Evolutionary conservation across 345 rosid species (phyloP).

Genomic region (Salix suchowensis): DNA sequence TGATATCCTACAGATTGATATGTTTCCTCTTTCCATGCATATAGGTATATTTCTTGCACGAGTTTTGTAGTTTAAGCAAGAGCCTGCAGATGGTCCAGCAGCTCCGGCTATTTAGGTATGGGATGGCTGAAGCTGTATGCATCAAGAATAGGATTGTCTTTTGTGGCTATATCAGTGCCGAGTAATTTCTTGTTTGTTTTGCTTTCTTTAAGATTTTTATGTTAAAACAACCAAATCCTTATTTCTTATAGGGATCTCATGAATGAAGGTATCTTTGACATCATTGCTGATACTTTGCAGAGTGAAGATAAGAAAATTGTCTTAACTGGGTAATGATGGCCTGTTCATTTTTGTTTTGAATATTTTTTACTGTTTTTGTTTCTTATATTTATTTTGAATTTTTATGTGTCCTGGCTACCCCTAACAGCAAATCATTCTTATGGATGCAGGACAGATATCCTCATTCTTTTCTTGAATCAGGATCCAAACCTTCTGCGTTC

Average conservation of each 20-base stretch:
- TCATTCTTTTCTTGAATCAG: constrained; percentile 70
- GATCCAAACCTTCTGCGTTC: constrained; percentile 75
- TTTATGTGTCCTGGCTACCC: background rate
- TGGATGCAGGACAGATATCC: constrained; percentile 94
- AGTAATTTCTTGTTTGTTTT: background rate
- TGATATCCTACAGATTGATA: background rate
- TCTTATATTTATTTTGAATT: background rate
- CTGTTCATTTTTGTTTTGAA: constrained; percentile 1
- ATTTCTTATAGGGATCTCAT: constrained; percentile 62
- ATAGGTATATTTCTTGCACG: constrained; percentile 79
- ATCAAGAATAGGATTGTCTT: background rate
- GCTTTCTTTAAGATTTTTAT: background rate
- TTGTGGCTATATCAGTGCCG: background rate
- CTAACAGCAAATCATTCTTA: constrained; percentile 32
- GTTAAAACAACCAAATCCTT: background rate
- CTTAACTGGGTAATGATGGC: constrained; percentile 68
- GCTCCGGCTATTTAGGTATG: constrained; percentile 72
- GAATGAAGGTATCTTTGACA: constrained; percentile 72
- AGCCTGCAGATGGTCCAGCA: constrained; percentile 88
- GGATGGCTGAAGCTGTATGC: constrained; percentile 13
- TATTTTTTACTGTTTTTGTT: background rate
- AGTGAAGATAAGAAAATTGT: constrained; percentile 72
- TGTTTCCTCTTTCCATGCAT: constrained; percentile 11
- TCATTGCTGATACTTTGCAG: constrained; percentile 65
- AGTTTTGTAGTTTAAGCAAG: constrained; percentile 83